Percentiles rank a stretch among this genome's conserved stretches.
Conservation (phyloP, 805 yeast species). For the Schizosaccharomyces cryophilus region DNA sequence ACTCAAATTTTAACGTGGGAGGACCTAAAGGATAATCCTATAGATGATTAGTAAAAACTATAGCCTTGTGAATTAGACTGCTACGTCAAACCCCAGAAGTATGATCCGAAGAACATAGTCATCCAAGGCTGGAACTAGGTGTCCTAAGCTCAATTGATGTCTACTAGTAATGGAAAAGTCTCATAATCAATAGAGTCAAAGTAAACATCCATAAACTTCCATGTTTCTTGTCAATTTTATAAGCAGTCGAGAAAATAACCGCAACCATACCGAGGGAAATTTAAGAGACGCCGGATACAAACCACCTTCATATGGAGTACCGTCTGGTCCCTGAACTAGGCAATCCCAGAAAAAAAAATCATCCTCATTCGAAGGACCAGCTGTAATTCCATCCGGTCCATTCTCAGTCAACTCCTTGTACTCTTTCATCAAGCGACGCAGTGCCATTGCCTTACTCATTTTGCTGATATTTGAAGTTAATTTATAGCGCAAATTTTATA, state of each 20-base stretch:
- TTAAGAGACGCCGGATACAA: slow-evolving; percentile 52
- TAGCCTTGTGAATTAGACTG: too few species aligned
- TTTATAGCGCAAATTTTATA: neutral
- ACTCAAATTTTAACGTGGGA: slow-evolving; percentile 48
- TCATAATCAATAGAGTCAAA: too few species aligned
- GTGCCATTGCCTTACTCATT: slow-evolving; percentile 34
- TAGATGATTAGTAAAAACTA: neutral
- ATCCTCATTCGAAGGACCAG: slow-evolving; percentile 7
- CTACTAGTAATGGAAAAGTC: too few species aligned
- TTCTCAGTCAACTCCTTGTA: slow-evolving; percentile 64
- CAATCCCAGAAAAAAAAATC: slow-evolving; percentile 67
- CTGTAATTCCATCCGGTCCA: slow-evolving; percentile 16
- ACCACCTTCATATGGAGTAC: slow-evolving; percentile 67
- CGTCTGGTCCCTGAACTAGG: slow-evolving; percentile 58
- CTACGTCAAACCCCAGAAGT: too few species aligned
- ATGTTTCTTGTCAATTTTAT: too few species aligned
- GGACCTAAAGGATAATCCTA: slow-evolving; percentile 62
- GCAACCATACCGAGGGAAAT: slow-evolving; percentile 26
- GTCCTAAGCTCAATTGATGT: too few species aligned
- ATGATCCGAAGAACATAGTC: too few species aligned
- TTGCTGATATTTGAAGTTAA: neutral
- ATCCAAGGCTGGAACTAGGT: too few species aligned
- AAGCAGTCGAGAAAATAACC: too few species aligned
- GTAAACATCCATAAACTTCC: too few species aligned
- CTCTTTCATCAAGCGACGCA: slow-evolving; percentile 65